phyloP scores from a whole-genome alignment of 2,329 filamentous ascomycete genomes.

The Triangularia setosa region DNA sequence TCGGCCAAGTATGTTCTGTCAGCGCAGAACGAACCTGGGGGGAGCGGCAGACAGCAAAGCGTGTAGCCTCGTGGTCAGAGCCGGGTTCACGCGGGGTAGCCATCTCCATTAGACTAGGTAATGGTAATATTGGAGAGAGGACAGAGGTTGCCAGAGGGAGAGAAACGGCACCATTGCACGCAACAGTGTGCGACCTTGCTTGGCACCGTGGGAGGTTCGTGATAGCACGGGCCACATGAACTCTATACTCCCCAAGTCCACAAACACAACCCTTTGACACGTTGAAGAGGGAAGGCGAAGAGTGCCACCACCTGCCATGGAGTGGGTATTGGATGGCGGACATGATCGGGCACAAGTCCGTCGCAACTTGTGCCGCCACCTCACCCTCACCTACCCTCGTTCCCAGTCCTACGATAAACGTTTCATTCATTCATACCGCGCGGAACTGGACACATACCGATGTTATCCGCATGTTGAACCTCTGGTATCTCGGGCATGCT shows the following conservation, averaged over 20 bases:
- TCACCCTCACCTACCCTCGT: neutral
- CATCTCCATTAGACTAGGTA: too few relatives aligned
- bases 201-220: neutral
- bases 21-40: neutral
- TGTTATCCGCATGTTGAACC: neutral
- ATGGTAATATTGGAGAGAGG: too few relatives aligned
- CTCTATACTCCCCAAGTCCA: neutral
- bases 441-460: too few relatives aligned
- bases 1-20: neutral
- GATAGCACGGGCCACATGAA: neutral
- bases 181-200: neutral
- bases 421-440: neutral
- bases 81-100: too few relatives aligned
- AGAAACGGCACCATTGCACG: neutral
- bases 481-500: constrained; percentile 5
- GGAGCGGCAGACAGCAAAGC: too few relatives aligned
- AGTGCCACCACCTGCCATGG: neutral
- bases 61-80: too few relatives aligned
- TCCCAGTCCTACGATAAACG: neutral
- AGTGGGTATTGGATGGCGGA: neutral
- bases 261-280: neutral
- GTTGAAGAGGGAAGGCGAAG: neutral
- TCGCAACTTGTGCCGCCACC: neutral
- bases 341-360: neutral
- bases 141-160: too few relatives aligned